These are phyloP conservation scores for Didymosphaeria variabile DNA, from an alignment of 2,329 filamentous ascomycete species.

Conservation along the genomic window DNA sequence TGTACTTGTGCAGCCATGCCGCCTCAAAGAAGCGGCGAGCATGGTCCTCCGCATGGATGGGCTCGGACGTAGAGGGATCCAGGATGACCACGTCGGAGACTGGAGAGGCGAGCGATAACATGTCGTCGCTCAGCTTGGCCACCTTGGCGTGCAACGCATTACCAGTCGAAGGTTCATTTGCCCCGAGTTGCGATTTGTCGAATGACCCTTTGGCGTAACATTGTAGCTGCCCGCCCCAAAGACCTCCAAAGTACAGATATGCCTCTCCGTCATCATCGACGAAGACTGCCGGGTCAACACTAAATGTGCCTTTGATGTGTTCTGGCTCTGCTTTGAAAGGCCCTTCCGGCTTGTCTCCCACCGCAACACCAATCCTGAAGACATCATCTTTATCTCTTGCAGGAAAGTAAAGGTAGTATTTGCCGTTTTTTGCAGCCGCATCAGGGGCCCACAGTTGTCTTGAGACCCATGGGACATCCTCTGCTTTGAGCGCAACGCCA, in stretches of 20 bases:
- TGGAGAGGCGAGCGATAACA: constrained; percentile 67
- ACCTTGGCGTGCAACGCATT: constrained; percentile 72
- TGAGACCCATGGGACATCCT: constrained; percentile 77
- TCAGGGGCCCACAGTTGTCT: constrained; percentile 86
- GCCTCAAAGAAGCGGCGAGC: constrained; percentile 82
- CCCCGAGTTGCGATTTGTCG: constrained; percentile 49
- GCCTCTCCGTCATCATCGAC: constrained; percentile 73
- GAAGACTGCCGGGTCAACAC: constrained; percentile 79
- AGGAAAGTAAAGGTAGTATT: constrained; percentile 81
- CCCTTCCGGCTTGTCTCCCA: constrained; percentile 69
- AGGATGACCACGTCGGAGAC: constrained; percentile 71
- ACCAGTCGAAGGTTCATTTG: constrained; percentile 47
- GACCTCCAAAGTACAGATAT: constrained; percentile 79
- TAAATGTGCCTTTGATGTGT: constrained; percentile 74
- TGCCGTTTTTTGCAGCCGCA: constrained; percentile 72
- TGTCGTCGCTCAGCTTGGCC: constrained; percentile 69
- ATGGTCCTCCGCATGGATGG: constrained; percentile 73
- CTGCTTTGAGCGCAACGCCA: constrained; percentile 71
- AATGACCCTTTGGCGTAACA: constrained; percentile 73
- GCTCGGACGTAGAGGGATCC: constrained; percentile 65
- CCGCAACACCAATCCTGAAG: constrained; percentile 79
- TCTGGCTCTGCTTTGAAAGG: constrained; percentile 73
- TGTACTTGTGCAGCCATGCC: constrained; percentile 79
- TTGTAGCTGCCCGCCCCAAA: constrained; percentile 84
- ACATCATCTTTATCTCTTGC: constrained; percentile 74